Percentiles rank a stretch among this genome's conserved stretches.
Conservation (phyloP, 139 green algal species). For the Chlamydomonas urium region DNA sequence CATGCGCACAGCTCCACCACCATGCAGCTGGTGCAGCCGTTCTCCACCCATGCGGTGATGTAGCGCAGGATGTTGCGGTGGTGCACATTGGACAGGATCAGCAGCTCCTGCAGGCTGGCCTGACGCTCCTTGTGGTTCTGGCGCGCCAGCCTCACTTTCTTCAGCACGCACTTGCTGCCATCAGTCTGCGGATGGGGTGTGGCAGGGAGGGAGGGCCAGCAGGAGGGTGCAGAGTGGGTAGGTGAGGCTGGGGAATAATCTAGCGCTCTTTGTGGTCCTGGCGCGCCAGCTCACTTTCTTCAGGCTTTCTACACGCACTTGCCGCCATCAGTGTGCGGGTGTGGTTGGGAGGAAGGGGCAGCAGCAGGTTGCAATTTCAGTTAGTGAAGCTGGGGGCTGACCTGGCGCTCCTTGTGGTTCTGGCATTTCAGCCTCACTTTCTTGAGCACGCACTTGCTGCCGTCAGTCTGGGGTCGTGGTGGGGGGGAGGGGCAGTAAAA, state of each 20-base stretch:
- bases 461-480: background rate
- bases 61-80: slow-evolving; percentile 5
- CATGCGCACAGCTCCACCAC: slow-evolving; percentile 29
- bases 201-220: too few species aligned
- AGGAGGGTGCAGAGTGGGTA: too few species aligned
- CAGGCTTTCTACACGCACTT: background rate
- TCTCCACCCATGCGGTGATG: slow-evolving; percentile 1
- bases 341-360: too few species aligned
- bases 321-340: background rate
- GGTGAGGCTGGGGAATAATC: too few species aligned
- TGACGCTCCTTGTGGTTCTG: slow-evolving; percentile 31
- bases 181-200: background rate
- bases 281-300: background rate
- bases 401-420: slow-evolving; percentile 26
- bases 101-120: slow-evolving; percentile 23
- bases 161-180: slow-evolving; percentile 6
- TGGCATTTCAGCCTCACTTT: slow-evolving; percentile 28
- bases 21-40: background rate
- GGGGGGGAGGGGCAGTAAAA: too few species aligned
- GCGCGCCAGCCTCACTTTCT: slow-evolving; percentile 28
- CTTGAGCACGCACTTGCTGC: slow-evolving; percentile 15
- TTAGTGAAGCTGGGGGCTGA: too few species aligned
- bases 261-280: background rate
- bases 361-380: too few species aligned
- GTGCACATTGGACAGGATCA: slow-evolving; percentile 26